Percentiles rank a stretch among this genome's conserved stretches.
Evolutionary conservation across 768 basidiomycete genomes (phyloP).

Genomic region (Amanita subjunquillea): DNA sequence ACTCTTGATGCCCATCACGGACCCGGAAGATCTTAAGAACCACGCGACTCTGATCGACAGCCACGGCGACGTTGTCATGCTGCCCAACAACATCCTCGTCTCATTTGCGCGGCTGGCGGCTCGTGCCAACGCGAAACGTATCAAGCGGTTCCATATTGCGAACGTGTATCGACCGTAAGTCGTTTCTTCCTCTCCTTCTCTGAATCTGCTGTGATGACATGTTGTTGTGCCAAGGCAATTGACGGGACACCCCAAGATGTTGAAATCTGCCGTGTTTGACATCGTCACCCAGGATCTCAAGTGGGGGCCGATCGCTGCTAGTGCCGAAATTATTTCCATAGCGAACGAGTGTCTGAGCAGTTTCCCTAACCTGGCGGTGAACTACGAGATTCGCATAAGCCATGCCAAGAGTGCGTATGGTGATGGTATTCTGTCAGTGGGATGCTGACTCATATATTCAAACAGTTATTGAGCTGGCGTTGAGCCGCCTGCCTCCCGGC

Average conservation of each 20-base stretch:
- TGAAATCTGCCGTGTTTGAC: constrained; percentile 74
- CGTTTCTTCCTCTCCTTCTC: background rate
- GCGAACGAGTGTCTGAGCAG: constrained; percentile 56
- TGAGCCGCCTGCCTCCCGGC: constrained; percentile 51
- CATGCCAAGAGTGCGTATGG: constrained; percentile 57
- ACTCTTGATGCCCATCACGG: constrained; percentile 64
- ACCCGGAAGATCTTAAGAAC: constrained; percentile 50
- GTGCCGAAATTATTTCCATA: constrained; percentile 65
- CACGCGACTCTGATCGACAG: constrained; percentile 72
- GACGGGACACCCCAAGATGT: constrained; percentile 62
- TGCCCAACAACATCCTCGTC: constrained; percentile 63
- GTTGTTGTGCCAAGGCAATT: constrained; percentile 36
- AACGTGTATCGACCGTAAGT: constrained; percentile 63
- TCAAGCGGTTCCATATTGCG: constrained; percentile 77
- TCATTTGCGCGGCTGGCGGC: constrained; percentile 84
- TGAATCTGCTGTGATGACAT: constrained; percentile 1
- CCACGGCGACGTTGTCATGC: constrained; percentile 63
- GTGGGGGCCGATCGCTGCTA: constrained; percentile 55
- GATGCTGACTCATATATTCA: background rate
- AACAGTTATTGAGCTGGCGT: constrained; percentile 55
- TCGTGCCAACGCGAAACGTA: constrained; percentile 48
- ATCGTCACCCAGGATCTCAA: constrained; percentile 70
- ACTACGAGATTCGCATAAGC: constrained; percentile 70
- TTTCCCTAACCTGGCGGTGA: constrained; percentile 59
- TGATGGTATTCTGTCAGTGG: background rate